phyloP scores from a whole-genome alignment of 768 basidiomycete genomes.

The Tremella yokohamensis region DNA sequence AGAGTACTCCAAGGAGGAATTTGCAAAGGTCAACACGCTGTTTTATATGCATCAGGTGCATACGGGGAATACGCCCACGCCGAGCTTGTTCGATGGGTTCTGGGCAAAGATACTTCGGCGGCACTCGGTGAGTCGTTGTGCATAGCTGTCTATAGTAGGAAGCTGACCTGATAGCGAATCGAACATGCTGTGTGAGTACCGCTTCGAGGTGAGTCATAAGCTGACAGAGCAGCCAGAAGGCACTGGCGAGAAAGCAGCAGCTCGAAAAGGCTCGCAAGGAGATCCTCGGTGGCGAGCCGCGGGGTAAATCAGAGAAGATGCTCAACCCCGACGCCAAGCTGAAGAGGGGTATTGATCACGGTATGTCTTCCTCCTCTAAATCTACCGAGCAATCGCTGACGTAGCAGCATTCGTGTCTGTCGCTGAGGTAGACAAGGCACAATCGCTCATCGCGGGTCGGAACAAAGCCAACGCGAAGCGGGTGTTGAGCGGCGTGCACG shows the following conservation, averaged over 20 bases:
- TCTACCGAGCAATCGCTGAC: not conserved
- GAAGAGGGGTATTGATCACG: not conserved
- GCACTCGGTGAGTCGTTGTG: conserved; percentile 3
- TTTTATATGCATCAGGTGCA: conserved; percentile 4
- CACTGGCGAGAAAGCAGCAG: not conserved
- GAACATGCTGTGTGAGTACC: conserved; percentile 1
- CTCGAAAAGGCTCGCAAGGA: not conserved
- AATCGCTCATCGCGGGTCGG: not conserved
- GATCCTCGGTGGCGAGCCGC: not conserved
- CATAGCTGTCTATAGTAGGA: not conserved
- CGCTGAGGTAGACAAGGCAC: conserved; percentile 1
- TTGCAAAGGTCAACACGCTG: conserved; percentile 2
- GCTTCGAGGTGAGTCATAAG: not conserved
- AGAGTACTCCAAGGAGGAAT: not conserved
- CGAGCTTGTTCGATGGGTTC: conserved; percentile 1
- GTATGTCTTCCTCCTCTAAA: not conserved
- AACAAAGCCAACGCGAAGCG: not conserved
- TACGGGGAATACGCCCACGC: not conserved
- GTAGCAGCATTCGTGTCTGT: conserved; percentile 5
- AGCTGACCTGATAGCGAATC: not conserved
- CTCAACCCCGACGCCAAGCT: conserved; percentile 1
- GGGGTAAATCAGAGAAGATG: not conserved
- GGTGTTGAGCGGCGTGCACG: not conserved
- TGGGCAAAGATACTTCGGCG: conserved; percentile 3
- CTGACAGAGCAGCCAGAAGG: not conserved